Evolutionary conservation across 305 asterid genomes (phyloP), one percentile per base, ranked within the genome.

Genomic region (Salvia sclarea): DNA sequence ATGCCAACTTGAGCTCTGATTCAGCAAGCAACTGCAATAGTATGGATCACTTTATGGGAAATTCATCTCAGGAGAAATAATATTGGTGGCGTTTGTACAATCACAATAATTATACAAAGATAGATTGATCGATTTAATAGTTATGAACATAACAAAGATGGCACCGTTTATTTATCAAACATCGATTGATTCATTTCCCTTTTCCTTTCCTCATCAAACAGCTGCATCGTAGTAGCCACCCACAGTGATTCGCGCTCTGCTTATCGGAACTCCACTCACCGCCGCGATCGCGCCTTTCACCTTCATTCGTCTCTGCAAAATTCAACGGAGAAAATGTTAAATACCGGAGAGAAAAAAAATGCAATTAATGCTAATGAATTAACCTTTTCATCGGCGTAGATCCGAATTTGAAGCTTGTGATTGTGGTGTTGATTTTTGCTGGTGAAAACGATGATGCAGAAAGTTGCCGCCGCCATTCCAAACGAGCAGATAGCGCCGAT

Each of bases 401-500:
- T 74, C 69, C 83, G 89, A 20, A 85, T 85, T 16, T 76, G 84
- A 33, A 86, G 80, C 78, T 79, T 83, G 38, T 74, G 85, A 56
- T 80, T 75, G 40, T 82, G 75, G 10, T 59, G 68, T 0, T 45
- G 61, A 56, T 69, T 77, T 38, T 67, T 75, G 53, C 74, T 77
- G 80, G 78, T 78, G 41, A 87, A 53, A 45, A 82, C 41, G 57
- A 91, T 40, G 76, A 92, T 75, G 83, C 88, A 91, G 22, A 86
- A 74, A 14, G 96, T 73, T 6, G 84, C 88, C 21, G 85, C 88
- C 70, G 87, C 91, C 64, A 88, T 78, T n/a, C 95, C 95, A 8
- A 91, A 80, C 1, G 95, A 80, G 70, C 93, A 89, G 63, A 91
- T 80, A 14, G 96, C 95, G 8, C 92, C 92, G 17, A 91, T 69